Conservation (phyloP, 345 rosid species). For the Moringa oleifera region DNA sequence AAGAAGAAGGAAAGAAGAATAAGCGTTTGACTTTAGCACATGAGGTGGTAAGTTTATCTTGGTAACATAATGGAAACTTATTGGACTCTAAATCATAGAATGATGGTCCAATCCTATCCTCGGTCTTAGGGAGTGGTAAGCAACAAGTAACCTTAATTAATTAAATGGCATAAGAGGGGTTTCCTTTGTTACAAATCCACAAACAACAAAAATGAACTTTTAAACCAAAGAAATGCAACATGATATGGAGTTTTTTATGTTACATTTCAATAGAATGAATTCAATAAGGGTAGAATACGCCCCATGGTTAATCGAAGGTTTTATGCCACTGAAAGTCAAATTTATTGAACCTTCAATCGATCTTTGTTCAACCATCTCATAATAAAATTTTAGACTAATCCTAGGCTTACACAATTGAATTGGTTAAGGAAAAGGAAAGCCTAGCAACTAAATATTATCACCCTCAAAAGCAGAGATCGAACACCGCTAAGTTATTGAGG, state of each 20-base stretch:
- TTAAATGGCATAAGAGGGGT: constrained; percentile 16
- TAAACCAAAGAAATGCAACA: constrained; percentile 5
- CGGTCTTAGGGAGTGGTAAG: constrained; percentile 16
- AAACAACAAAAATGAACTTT: neutral
- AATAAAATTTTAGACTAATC: constrained; percentile 9
- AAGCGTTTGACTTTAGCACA: constrained; percentile 1
- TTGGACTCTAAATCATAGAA: neutral
- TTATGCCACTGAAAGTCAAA: constrained; percentile 3
- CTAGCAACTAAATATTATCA: constrained; percentile 11
- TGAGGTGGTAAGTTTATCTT: neutral
- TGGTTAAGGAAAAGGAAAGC: constrained; percentile 20
- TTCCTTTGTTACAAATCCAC: constrained; percentile 13
- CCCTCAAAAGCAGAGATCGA: constrained; percentile 10
- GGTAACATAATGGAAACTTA: constrained; percentile 1
- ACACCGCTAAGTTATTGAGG: neutral
- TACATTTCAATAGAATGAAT: constrained; percentile 6
- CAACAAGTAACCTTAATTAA: constrained; percentile 12
- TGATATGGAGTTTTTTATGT: constrained; percentile 2
- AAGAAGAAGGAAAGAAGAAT: neutral
- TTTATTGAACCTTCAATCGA: constrained; percentile 3
- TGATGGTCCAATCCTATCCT: constrained; percentile 9
- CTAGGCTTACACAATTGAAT: constrained; percentile 6
- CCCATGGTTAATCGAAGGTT: constrained; percentile 6
- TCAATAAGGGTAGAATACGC: neutral
- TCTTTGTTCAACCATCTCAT: constrained; percentile 7